Base-by-base conservation (phyloP, 2,329 filamentous ascomycete species). In the Diaporthe citrichinensis region DNA sequence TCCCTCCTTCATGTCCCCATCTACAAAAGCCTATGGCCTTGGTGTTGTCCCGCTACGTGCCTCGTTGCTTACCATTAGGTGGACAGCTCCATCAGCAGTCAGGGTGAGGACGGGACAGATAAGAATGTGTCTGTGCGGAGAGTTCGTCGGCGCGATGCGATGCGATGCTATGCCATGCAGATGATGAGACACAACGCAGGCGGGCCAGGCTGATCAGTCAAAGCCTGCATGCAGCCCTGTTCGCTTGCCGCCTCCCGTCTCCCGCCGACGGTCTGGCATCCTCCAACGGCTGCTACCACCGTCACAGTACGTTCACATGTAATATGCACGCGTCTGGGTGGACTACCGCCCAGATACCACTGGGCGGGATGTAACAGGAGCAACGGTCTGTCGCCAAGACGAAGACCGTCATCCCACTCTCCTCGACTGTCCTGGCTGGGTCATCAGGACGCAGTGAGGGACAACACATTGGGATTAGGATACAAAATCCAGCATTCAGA, bases 331-430 rank as follows among this genome's bases (percentile, higher is more conserved):
- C 12, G 14, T 2, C 46, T 3, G 17, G 46, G 36, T 39, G 8
- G 36, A 10, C 36, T 10, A 12, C 36, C 15, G 15, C 15, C 41
- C 58, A 12, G 25, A 49, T 15, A 65, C 28, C 25, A 23, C 25
- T n/a, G 41, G 46, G 14, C 62, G 31, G 62, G 44, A 68, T 68
- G 62, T 68, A 68, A 53, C 41, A 51, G 44, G 17, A 65, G 25
- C 25, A 46, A 2, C 41, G 28, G 62, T 23, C 41, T n/a, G 44
- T 4, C 28, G 28, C 44, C 28, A 67, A 67, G 61, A 25, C 20
- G 39, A 41, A 44, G 59, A 44, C 25, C 28, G 28, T 6, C 20
- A 15, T 36, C 9, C 28, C 31, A 20, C 20, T 28, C 28, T 28
- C 15, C 55, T 59, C 55, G 23, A 2, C 28, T 17, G 7, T 15